A percentile compares a stretch with the other conserved stretches of the same genome.
These are phyloP conservation scores for Acrocalymma vagum DNA, from an alignment of 2,329 filamentous ascomycete genomes.

Conservation along the genomic window DNA sequence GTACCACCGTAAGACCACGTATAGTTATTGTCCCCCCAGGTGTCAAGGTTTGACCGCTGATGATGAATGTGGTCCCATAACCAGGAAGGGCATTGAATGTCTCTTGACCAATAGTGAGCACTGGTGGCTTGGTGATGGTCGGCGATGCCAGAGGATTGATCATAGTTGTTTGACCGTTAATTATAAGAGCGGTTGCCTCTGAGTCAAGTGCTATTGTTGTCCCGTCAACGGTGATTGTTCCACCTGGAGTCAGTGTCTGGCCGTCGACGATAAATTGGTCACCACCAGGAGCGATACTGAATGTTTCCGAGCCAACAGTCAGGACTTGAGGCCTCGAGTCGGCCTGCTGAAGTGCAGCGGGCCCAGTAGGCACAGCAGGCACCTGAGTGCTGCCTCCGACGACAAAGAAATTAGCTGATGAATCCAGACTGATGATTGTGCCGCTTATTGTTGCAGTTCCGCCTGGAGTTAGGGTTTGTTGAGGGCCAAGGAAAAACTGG, in stretches of 20 bases:
- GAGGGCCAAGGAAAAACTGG: constrained; percentile 53
- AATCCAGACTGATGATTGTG: constrained; percentile 50
- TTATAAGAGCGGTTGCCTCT: constrained; percentile 35
- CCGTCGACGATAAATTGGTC: constrained; percentile 44
- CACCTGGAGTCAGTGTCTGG: constrained; percentile 51
- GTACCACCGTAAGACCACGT: constrained; percentile 41
- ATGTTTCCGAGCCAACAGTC: constrained; percentile 24
- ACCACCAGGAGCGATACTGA: constrained; percentile 15
- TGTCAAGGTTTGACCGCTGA: constrained; percentile 48
- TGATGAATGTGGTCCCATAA: constrained; percentile 44
- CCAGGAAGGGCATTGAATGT: constrained; percentile 37
- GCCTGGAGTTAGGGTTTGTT: constrained; percentile 48
- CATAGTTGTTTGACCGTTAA: constrained; percentile 43
- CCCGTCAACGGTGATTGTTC: constrained; percentile 34
- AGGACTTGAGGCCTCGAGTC: too few relatives aligned
- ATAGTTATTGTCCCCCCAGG: constrained; percentile 47
- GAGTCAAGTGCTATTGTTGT: constrained; percentile 39
- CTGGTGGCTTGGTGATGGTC: constrained; percentile 34
- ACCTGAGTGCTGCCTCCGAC: constrained; percentile 48
- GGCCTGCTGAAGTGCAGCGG: too few relatives aligned
- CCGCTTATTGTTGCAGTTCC: constrained; percentile 49
- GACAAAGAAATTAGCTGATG: constrained; percentile 50
- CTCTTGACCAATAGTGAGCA: constrained; percentile 40
- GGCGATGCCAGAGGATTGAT: constrained; percentile 30
- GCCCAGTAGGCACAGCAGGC: too few relatives aligned